Evolutionary conservation across 495 filamentous ascomycete species (phyloP).

Genomic region (Jackrogersella multiformis): DNA sequence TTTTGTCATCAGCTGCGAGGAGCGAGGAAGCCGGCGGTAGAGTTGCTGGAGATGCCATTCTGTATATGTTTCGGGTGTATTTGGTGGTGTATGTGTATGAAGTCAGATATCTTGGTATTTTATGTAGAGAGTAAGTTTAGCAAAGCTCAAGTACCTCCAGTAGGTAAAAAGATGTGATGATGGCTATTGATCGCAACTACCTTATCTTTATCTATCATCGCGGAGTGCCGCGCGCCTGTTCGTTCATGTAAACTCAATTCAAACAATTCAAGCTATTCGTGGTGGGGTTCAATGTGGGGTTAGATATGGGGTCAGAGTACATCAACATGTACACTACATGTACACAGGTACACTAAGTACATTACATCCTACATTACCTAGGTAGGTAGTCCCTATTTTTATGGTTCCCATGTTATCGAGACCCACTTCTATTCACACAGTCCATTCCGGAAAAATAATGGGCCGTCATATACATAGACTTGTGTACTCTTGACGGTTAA

Average conservation of each 20-base stretch:
- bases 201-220: background rate
- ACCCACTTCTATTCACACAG: too few relatives aligned
- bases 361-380: too few relatives aligned
- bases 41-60: constrained; percentile 20
- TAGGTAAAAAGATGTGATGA: background rate
- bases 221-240: constrained; percentile 6
- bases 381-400: too few relatives aligned
- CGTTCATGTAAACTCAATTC: too few relatives aligned
- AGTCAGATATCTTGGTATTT: background rate
- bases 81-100: too few relatives aligned
- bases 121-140: background rate
- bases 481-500: constrained; percentile 6
- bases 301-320: background rate
- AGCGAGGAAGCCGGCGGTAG: constrained; percentile 40
- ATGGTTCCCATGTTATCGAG: background rate
- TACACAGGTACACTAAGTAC: too few relatives aligned
- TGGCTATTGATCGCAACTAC: background rate
- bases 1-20: constrained; percentile 20
- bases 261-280: too few relatives aligned
- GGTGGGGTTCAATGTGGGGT: constrained; percentile 4
- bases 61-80: background rate
- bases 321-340: background rate
- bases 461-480: too few relatives aligned
- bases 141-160: background rate
- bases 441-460: too few relatives aligned